Conservation (phyloP, 1,284 basidiomycete genomes). For the Fomitopsis palustris region DNA sequence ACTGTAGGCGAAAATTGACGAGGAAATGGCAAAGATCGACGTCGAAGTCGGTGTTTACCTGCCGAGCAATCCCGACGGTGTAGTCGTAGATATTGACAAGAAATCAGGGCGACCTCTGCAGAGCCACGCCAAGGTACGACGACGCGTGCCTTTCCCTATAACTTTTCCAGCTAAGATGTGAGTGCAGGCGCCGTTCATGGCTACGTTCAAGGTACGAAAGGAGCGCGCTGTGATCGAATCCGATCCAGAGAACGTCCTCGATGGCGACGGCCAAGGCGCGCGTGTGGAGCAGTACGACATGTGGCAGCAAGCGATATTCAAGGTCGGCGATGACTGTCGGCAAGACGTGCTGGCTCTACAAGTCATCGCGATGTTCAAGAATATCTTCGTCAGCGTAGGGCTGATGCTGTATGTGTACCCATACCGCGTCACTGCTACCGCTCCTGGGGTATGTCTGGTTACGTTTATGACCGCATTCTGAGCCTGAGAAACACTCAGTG, state of each 20-base stretch:
- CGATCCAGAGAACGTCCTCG: conserved; percentile 67
- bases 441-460: conserved; percentile 74
- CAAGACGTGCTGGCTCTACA: conserved; percentile 97
- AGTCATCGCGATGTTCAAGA: conserved; percentile 99
- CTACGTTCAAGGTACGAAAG: conserved; percentile 97
- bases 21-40: conserved; percentile 96
- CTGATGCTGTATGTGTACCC: conserved; percentile 93
- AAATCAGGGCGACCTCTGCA: conserved; percentile 95
- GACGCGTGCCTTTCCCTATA: background rate
- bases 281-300: conserved; percentile 79
- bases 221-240: conserved; percentile 60
- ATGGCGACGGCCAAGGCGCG: conserved; percentile 52
- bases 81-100: conserved; percentile 95
- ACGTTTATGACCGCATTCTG: conserved; percentile 1
- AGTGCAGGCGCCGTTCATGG: conserved; percentile 95
- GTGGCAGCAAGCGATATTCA: conserved; percentile 99
- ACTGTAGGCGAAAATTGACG: conserved; percentile 92
- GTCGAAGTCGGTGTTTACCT: conserved; percentile 95
- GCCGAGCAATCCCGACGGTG: conserved; percentile 96
- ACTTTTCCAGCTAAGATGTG: background rate
- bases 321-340: conserved; percentile 98
- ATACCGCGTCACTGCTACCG: conserved; percentile 97
- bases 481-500: conserved; percentile 50
- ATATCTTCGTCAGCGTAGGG: conserved; percentile 89
- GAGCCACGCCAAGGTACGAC: conserved; percentile 90